phyloP scores from a whole-genome alignment of 176 grass and related monocot genomes.

The Paspalum notatum region DNA sequence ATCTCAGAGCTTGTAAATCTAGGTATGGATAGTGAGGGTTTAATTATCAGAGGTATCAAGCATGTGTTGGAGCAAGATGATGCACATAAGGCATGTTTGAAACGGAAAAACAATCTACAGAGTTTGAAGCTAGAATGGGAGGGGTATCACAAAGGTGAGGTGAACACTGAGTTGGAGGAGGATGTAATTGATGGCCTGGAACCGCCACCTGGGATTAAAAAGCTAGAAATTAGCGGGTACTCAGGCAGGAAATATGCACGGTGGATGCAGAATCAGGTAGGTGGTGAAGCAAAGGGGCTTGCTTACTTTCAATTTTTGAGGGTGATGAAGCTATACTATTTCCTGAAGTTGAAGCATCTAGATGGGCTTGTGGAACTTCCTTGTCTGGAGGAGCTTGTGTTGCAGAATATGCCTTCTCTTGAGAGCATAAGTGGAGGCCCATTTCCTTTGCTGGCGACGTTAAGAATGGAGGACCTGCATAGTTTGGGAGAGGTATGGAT shows the following conservation, averaged over 20 bases:
- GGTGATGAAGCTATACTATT: background rate
- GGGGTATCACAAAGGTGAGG: background rate
- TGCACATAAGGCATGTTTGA: background rate
- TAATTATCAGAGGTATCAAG: background rate
- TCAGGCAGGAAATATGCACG: no score
- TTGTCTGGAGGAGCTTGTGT: background rate
- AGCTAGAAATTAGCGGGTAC: no score
- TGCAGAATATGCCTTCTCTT: background rate
- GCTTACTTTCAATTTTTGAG: no score
- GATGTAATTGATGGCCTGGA: background rate
- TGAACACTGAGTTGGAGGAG: background rate
- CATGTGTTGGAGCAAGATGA: background rate
- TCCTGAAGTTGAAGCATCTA: background rate
- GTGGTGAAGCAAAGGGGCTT: no score
- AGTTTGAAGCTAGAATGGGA: no score
- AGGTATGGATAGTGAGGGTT: background rate
- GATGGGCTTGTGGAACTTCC: background rate
- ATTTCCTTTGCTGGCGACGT: background rate
- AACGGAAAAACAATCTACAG: slow-evolving; percentile 1
- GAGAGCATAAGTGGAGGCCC: slow-evolving; percentile 4
- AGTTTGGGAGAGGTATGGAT: background rate
- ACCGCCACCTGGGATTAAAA: no score
- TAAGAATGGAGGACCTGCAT: background rate
- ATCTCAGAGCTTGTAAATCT: slow-evolving; percentile 8
- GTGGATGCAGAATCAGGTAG: no score